Evolutionary conservation across 345 rosid species (phyloP).

Genomic region (Eucalyptus sp.): DNA sequence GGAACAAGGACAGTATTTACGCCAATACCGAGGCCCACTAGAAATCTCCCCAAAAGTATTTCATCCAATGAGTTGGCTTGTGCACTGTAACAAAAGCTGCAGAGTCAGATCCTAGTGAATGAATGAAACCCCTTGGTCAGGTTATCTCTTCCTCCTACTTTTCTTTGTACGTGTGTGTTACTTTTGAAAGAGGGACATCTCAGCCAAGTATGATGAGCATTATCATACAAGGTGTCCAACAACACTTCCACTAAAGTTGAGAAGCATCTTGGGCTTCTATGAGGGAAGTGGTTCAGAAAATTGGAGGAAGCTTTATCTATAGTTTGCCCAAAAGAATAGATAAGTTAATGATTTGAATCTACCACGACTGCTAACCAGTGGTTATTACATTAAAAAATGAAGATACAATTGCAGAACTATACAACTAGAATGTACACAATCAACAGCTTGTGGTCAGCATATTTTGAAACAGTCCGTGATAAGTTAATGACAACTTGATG

Average conservation of each 20-base stretch:
- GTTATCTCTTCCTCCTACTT: neutral
- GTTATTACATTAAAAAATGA: neutral
- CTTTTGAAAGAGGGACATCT: neutral
- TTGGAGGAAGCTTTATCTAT: neutral
- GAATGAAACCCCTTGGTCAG: neutral
- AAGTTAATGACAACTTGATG: neutral
- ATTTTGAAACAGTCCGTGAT: neutral
- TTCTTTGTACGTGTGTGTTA: neutral
- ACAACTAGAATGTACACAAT: neutral
- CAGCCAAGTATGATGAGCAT: neutral
- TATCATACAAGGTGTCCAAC: neutral
- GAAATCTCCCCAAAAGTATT: constrained; percentile 66
- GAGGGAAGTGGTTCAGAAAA: neutral
- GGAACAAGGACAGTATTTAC: constrained; percentile 77
- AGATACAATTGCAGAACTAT: neutral
- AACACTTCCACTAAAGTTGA: neutral
- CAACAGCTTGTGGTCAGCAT: neutral
- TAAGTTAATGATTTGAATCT: neutral
- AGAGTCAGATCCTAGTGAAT: neutral
- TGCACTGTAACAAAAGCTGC: constrained; percentile 38
- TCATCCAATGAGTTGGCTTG: constrained; percentile 67
- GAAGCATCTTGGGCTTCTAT: neutral
- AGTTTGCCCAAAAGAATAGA: neutral
- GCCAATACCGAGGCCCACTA: constrained; percentile 82
- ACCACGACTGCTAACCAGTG: neutral